Evolutionary conservation across 1,139 yeast species (phyloP), one percentile per base, ranked within the genome.

Genomic region (Zygoascus meyerae): DNA sequence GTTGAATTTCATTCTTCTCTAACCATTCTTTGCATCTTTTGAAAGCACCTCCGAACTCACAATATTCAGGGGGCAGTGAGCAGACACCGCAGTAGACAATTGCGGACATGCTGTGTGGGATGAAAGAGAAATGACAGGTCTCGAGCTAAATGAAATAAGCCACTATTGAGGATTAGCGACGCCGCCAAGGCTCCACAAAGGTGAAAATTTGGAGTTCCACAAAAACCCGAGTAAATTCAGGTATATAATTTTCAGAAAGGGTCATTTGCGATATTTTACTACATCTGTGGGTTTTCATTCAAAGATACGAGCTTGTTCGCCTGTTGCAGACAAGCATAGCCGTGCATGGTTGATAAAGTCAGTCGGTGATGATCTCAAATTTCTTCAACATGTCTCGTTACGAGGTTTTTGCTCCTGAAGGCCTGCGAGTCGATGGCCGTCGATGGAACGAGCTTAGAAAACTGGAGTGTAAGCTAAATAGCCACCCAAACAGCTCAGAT

Each of bases 381-480:
- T 36, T 37, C 17, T 15, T 18, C 37, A 40, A 18, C 30, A 54
- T 54, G 57, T 48, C 55, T 7, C 42, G 55, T 38, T 71, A 81
- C 64, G 98, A 90, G 69, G 67, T 90, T 44, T 89, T 86, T 61
- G 87, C 96, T 0, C 96, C 96, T 1, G 97, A 90, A 65, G 98
- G 97, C 3, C 73, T 92, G 42, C 74, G 97, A 56, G 72, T 84
- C 44, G 97, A 92, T 60, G 98, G 98, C 3, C 78, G 98, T 61
- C 75, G 98, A 56, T 89, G 95, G 92, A 87, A 90, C 59, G 97
- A 92, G 64, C 72, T 90, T 43, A 80, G 97, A 47, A 75, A 82
- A 35, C 86, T 92, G 59, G 79, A 79, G 38, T 86, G 95, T 60
- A 77, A 80, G 29, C 79, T 86, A 51, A 86, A 87, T 59, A 87